Base-by-base conservation (phyloP, 2,329 filamentous ascomycete genomes). In the Dothistroma pini region DNA sequence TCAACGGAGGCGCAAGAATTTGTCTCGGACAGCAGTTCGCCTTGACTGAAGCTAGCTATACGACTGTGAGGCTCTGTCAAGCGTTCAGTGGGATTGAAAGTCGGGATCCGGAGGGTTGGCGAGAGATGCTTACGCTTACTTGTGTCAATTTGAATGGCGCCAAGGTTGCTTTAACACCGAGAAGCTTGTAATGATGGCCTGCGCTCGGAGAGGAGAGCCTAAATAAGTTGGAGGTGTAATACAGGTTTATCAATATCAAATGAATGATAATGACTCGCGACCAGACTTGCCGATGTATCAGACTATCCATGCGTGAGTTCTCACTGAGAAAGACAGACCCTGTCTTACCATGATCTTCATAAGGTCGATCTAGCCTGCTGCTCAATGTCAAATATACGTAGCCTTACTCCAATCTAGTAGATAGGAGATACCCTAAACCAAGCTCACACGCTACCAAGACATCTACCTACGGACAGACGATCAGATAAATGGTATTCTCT, bases 41-140 rank as follows among this genome's bases (percentile, higher is more conserved):
- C 14, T 76, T 93, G 52, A 91, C 89, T 0, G 89, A 93, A 79
- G 89, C 89, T 79, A 79, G 79, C 32, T 93, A 93, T 72, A 86
- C 89, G 10, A 81, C 91, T 62, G 86, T 87, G 31, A 80, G 90
- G 50, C 70, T 93, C 66, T 84, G 93, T 71, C 90, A 93, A 78
- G 80, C 82, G 25, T 95, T 89, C 71, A 84, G 86, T 11, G 64
- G 47, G 2, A 69, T 77, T 49, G 69, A 74, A 57, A 70, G 69
- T 44, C 60, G 69, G 29, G 74, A 75, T 58, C 22, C 60, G 1
- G 59, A 68, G 14, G 67, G 66, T 2, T 76, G 74, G 75, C 59
- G 14, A 11, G 71, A 73, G 61, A 50, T 52, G 16, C 51, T 73
- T 34, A 68, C 66, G 16, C 52, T 74, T 54, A 73, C 70, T 8